Evolutionary conservation across 2,329 filamentous ascomycete species (phyloP).

Genomic region (Fusarium denticulatum): DNA sequence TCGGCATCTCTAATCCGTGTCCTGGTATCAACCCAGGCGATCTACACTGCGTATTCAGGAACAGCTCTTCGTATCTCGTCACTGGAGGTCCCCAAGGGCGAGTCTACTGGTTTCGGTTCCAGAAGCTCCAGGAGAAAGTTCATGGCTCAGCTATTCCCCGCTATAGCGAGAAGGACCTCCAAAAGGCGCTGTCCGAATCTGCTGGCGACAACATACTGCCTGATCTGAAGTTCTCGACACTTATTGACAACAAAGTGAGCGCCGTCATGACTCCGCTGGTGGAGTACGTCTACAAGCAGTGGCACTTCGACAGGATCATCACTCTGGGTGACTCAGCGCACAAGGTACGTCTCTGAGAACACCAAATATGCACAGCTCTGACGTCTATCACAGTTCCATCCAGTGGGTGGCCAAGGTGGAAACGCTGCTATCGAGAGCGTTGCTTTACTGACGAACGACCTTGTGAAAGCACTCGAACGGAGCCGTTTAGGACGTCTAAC

Average conservation of each 20-base stretch:
- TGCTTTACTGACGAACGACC: neutral
- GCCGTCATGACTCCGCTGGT: neutral
- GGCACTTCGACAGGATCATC: neutral
- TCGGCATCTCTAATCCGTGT: neutral
- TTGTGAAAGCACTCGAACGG: neutral
- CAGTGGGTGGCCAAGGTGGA: neutral
- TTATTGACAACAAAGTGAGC: neutral
- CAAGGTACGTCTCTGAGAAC: neutral
- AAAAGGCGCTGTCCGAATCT: neutral
- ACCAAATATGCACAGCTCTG: accelerated
- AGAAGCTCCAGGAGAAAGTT: neutral
- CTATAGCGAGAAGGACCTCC: neutral
- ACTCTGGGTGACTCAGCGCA: neutral
- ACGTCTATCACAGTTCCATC: neutral
- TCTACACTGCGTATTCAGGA: neutral
- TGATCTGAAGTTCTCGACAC: neutral
- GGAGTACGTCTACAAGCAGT: constrained; percentile 1
- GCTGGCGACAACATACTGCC: neutral
- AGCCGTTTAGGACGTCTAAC: neutral
- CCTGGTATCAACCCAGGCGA: neutral
- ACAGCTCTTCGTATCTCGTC: neutral
- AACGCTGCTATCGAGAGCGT: constrained; percentile 1
- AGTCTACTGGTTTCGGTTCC: constrained; percentile 4
- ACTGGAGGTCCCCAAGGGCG: neutral
- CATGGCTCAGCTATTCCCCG: neutral